Evolutionary conservation across 148 eudicot species (phyloP), one percentile per base, ranked within the genome.

Genomic region (Linanthus parryae): DNA sequence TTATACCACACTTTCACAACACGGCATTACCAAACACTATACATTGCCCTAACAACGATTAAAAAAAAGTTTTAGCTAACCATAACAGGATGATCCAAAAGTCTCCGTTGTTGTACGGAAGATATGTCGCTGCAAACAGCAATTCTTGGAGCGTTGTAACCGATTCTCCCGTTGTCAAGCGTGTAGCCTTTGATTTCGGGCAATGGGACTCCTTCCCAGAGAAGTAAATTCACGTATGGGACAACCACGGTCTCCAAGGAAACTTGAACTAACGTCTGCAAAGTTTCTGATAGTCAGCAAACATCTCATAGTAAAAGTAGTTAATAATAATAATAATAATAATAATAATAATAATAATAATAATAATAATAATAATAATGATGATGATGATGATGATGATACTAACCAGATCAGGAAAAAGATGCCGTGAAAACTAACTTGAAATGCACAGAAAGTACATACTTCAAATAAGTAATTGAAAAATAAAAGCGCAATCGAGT

Each of bases 231-330:
- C 64, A 81, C 51, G n/a, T 54, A 74, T 1, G 97, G 97, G 59
- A 84, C 28, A 35, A 83, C 31, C 44, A 70, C 66, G 10, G 75
- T 75, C 62, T 62, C 68, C 31, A 91, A 59, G 10, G 61, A 66
- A 20, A 79, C 72, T 19, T 73, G 70, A 8, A 91, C 58, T 42
- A 79, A 20, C 11, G 94, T 68, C 97, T 91, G 94, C 86, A 77
- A 49, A 56, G 18, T 19, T 36, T n/a, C 25, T 44, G n/a, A n/a
- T n/a, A n/a, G n/a, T n/a, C n/a, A n/a, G n/a, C n/a, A n/a, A n/a
- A n/a, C n/a, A n/a, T n/a, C n/a, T n/a, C n/a, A n/a, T n/a, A n/a
- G 5, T 5, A 50, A 25, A 3, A 9, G 42, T 15, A 16, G 35
- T 45, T 41, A 39, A 35, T 20, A 3, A 2, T 21, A 41, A 19